Base-by-base conservation (phyloP, 225 moss, liverwort and hornwort species). In the Marchantia paleacea region DNA sequence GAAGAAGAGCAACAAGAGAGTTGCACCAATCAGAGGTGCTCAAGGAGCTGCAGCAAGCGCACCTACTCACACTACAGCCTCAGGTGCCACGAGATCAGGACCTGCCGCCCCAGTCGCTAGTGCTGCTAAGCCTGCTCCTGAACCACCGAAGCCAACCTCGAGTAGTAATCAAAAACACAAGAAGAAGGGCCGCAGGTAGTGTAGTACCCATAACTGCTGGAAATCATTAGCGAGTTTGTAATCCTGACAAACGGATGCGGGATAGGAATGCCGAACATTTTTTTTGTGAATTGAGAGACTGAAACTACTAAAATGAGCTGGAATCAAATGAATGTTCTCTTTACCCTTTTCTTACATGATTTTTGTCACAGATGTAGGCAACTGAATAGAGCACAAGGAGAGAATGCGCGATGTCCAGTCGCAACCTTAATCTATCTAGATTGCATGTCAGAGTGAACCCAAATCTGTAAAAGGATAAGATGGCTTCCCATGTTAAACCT, bases 1-100 rank as follows among this genome's bases (percentile, higher is more conserved):
- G 11, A 99, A 91, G 90, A 91, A 86, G 76, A 99, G 92, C 81
- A 91, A 93, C 53, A 95, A 91, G 78, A 85, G 93, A 78, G 75
- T 51, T 55, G 92, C 82, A 22, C 89, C 87, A 8, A 86, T 92
- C 77, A 89, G 97, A 88, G 97, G 97, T 13, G 90, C 97, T 12
- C 97, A 99, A 80, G 97, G 97, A 50, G 72, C 84, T 30, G 77
- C 55, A 11, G 53, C 60, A 50, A 84, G 70, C 75, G 84, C 65
- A 52, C 72, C 77, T 31, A 64, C 72, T 12, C 78, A 81, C 15
- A 55, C 68, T 6, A 55, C 73, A 4, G 75, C 81, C 20, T 84
- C 81, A 31, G 83, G 80, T 62, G 58, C 83, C 16, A 72, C 74
- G 7, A 84, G 82, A 77, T 52, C 84, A 15, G 87, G 78, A 57